Evolutionary conservation across 108 stramenopile species (phyloP).

Genomic region (Chaetoceros muelleri): DNA sequence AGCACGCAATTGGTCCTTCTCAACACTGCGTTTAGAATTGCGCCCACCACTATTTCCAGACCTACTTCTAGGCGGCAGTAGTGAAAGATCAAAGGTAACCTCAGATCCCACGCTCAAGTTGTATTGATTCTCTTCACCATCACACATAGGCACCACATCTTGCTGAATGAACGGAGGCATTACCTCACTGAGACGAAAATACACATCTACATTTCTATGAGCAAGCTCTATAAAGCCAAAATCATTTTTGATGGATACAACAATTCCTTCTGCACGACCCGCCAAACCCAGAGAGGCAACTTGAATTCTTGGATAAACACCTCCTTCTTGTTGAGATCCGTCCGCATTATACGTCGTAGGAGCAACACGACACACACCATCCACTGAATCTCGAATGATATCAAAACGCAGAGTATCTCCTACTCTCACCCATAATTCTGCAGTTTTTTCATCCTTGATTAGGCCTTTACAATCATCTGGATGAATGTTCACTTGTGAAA

Average conservation of each 20-base stretch:
- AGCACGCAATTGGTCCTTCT: constrained; percentile 63
- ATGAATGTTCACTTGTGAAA: background rate
- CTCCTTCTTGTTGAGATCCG: background rate
- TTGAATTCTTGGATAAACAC: constrained; percentile 15
- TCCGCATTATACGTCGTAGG: constrained; percentile 33
- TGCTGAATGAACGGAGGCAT: constrained; percentile 49
- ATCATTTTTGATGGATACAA: constrained; percentile 36
- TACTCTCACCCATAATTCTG: constrained; percentile 49
- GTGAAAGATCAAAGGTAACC: constrained; percentile 65
- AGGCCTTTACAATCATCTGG: background rate
- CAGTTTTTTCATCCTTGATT: constrained; percentile 12
- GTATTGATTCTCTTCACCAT: constrained; percentile 1
- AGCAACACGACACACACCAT: constrained; percentile 43
- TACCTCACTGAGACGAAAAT: constrained; percentile 57
- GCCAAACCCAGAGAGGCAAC: constrained; percentile 32
- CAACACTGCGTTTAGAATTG: too few relatives aligned
- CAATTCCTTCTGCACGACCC: constrained; percentile 54
- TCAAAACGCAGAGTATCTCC: constrained; percentile 70
- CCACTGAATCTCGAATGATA: constrained; percentile 39
- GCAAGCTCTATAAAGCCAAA: constrained; percentile 76
- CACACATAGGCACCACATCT: constrained; percentile 24
- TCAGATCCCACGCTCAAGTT: constrained; percentile 39
- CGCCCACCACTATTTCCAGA: constrained; percentile 4
- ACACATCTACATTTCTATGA: constrained; percentile 59
- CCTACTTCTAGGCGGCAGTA: constrained; percentile 23